phyloP scores from a whole-genome alignment of 2,329 filamentous ascomycete genomes.

The Colletotrichum sublineola region DNA sequence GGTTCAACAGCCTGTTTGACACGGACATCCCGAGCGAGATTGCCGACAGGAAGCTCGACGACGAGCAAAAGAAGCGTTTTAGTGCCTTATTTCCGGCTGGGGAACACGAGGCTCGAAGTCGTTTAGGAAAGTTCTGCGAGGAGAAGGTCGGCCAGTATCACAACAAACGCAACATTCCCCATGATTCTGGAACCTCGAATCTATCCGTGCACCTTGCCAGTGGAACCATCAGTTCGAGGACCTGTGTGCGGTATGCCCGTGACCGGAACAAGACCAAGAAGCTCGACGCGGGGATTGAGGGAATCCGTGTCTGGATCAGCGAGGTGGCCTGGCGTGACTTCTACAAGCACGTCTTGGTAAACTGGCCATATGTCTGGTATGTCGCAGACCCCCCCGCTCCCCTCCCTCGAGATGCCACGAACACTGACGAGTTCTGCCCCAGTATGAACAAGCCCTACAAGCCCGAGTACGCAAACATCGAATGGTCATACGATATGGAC shows the following conservation, averaged over 20 bases:
- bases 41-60: slow-evolving; percentile 70
- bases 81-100: slow-evolving; percentile 78
- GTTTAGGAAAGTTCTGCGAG: slow-evolving; percentile 76
- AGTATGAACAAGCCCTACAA: slow-evolving; percentile 77
- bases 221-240: slow-evolving; percentile 76
- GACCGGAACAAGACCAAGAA: slow-evolving; percentile 73
- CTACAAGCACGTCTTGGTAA: slow-evolving; percentile 85
- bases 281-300: slow-evolving; percentile 75
- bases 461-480: slow-evolving; percentile 84
- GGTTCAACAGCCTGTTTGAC: slow-evolving; percentile 70
- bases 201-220: slow-evolving; percentile 80
- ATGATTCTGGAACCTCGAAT: slow-evolving; percentile 72
- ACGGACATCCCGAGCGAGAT: slow-evolving; percentile 72
- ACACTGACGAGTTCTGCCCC: slow-evolving; percentile 19
- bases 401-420: neutral
- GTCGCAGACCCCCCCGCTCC: slow-evolving; percentile 43
- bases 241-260: slow-evolving; percentile 73
- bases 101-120: slow-evolving; percentile 76
- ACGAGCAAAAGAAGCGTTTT: slow-evolving; percentile 71
- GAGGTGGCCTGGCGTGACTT: slow-evolving; percentile 91
- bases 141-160: slow-evolving; percentile 74
- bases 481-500: slow-evolving; percentile 81
- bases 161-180: slow-evolving; percentile 75
- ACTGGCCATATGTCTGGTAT: slow-evolving; percentile 87
- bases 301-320: slow-evolving; percentile 81